Base-by-base conservation (phyloP, 768 basidiomycete species). In the Hypholoma fasciculare region DNA sequence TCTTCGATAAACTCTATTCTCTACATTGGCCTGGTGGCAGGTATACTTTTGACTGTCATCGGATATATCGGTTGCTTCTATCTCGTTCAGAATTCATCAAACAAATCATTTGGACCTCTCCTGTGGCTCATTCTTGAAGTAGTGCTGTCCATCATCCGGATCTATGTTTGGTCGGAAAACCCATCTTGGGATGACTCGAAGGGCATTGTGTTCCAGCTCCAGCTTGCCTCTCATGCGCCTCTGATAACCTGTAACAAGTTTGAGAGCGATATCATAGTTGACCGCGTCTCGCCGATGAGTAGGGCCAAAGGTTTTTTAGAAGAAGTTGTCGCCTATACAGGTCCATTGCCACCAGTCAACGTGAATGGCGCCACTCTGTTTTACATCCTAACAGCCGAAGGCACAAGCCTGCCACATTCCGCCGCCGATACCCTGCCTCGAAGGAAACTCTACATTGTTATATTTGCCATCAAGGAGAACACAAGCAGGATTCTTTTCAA, bases 21-120 rank as follows among this genome's bases (percentile, higher is more conserved):
- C 37, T 23, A 19, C 19, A 17, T 17, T 7, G 9, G 27, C 1
- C 27, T 55, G 34, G 17, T 19, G n/a, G 9, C 46, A 7, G 54
- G 26, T 17, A 44, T 46, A 9, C 1, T 55, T 20, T 38, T 38
- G 1, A 54, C 56, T 9, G 48, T 61, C 4, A 56, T n/a, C 2
- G 61, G 61, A 26, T 62, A 62, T 19, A 43, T 58, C 11, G 61
- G 61, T 7, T 62, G 57, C 30, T 62, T 62, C 50, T 51, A 39
- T 5, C 49, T 59, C 13, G 39, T 62, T 7, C 43, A 54, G 16
- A 47, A 49, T 12, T 39, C 56, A 7, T 48, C 23, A 5, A 23
- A 44, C n/a, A 43, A 34, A 13, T 20, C 42, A 1, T 26, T 7
- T 8, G 61, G 51, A 1, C 62, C 62, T 0, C 43, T 59, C 14